These are phyloP conservation scores for Lentinula sp. DNA, from an alignment of 768 basidiomycete species.

Conservation along the genomic window DNA sequence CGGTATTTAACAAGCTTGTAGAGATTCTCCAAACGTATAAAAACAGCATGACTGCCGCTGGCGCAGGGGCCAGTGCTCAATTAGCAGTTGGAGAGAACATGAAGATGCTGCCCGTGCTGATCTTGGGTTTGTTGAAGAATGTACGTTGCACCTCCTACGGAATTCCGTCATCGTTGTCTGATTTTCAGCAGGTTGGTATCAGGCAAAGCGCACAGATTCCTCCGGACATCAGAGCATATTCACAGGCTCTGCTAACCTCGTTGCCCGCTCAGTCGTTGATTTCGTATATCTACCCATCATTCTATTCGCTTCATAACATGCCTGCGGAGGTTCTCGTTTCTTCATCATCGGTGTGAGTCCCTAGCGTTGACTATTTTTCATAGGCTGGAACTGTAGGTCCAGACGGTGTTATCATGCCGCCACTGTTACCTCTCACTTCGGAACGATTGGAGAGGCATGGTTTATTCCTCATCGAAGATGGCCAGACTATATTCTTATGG, in stretches of 20 bases:
- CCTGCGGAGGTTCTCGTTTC: slow-evolving; percentile 61
- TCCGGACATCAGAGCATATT: slow-evolving; percentile 92
- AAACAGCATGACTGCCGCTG: slow-evolving; percentile 91
- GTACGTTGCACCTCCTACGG: slow-evolving; percentile 32
- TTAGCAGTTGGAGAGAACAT: slow-evolving; percentile 89
- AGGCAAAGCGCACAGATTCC: slow-evolving; percentile 97
- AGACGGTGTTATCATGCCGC: slow-evolving; percentile 75
- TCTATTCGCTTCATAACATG: slow-evolving; percentile 98
- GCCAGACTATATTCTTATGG: slow-evolving; percentile 97
- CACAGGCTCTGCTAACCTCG: slow-evolving; percentile 86
- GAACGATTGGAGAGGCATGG: slow-evolving; percentile 94
- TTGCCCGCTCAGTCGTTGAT: slow-evolving; percentile 87
- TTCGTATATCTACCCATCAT: slow-evolving; percentile 91
- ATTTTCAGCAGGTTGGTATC: slow-evolving; percentile 66
- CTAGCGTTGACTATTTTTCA: neutral
- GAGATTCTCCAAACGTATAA: slow-evolving; percentile 88
- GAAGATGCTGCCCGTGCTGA: slow-evolving; percentile 88
- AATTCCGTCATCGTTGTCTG: neutral
- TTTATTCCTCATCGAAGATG: slow-evolving; percentile 94
- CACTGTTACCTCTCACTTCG: slow-evolving; percentile 85
- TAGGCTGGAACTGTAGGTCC: slow-evolving; percentile 92
- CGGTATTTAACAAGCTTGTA: slow-evolving; percentile 75
- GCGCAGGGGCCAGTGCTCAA: slow-evolving; percentile 90
- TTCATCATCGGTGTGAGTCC: neutral
- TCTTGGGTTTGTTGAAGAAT: slow-evolving; percentile 91